phyloP scores from a whole-genome alignment of 1,284 basidiomycete genomes.

The Trametes versicolor region DNA sequence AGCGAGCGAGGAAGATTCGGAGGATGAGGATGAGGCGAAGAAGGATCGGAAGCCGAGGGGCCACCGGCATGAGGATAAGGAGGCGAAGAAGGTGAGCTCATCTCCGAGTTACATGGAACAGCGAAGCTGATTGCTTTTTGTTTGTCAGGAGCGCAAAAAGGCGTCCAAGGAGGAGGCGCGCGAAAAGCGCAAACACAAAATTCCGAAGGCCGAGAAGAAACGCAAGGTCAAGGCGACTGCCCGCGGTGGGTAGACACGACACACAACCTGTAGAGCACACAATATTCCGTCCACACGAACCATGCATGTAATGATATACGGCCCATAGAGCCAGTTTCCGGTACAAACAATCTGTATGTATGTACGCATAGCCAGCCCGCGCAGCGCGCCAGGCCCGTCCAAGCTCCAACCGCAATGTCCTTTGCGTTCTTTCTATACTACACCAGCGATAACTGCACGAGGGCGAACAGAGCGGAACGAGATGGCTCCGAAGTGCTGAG shows the following conservation, averaged over 20 bases:
- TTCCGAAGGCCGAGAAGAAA: conserved; percentile 95
- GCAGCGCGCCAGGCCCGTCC: conserved; percentile 14
- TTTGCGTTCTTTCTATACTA: conserved; percentile 32
- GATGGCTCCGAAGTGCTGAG: conserved; percentile 17
- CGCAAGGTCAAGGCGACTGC: conserved; percentile 74
- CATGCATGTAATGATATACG: conserved; percentile 20
- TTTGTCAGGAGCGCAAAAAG: conserved; percentile 85
- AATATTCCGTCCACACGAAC: not conserved
- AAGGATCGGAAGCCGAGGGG: conserved; percentile 75
- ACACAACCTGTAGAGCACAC: not conserved
- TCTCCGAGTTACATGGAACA: conserved; percentile 20
- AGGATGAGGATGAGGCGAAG: conserved; percentile 43
- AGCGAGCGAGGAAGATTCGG: conserved; percentile 42
- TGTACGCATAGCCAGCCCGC: conserved; percentile 9
- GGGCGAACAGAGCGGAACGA: conserved; percentile 14
- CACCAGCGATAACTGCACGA: conserved; percentile 23
- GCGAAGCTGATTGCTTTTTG: conserved; percentile 18
- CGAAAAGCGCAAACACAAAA: conserved; percentile 91
- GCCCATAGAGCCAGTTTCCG: conserved; percentile 5
- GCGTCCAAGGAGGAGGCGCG: conserved; percentile 87
- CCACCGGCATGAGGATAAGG: conserved; percentile 90
- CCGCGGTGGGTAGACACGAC: conserved; percentile 32
- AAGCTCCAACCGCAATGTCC: conserved; percentile 17
- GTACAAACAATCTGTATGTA: conserved; percentile 13
- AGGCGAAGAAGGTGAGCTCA: conserved; percentile 83